Evolutionary conservation across 768 basidiomycete genomes (phyloP).

Genomic region (Mycena metata): DNA sequence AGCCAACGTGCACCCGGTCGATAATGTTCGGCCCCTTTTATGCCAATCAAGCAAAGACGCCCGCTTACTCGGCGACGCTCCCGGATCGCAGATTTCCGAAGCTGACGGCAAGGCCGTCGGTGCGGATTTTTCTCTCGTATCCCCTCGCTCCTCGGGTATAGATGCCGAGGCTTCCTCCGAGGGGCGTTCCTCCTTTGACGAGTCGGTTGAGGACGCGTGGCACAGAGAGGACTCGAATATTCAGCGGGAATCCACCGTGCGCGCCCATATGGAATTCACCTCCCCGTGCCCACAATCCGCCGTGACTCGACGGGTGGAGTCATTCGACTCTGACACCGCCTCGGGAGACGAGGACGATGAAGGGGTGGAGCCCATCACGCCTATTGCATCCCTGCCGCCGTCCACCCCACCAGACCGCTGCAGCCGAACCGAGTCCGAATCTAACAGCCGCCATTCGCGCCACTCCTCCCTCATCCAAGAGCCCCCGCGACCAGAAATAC

Average conservation of each 20-base stretch:
- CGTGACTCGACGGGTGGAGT: neutral
- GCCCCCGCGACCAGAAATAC: constrained; percentile 20
- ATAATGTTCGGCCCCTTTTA: constrained; percentile 2
- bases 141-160: neutral
- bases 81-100: neutral
- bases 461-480: neutral
- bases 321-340: neutral
- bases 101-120: neutral
- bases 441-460: neutral
- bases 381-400: neutral
- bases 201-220: constrained; percentile 4
- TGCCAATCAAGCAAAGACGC: constrained; percentile 16
- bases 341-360: constrained; percentile 3
- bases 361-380: constrained; percentile 13
- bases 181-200: no score
- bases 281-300: constrained; percentile 6
- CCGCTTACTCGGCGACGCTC: constrained; percentile 21
- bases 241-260: constrained; percentile 17
- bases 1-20: constrained; percentile 29
- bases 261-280: constrained; percentile 29
- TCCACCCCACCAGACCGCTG: neutral
- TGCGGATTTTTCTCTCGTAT: constrained; percentile 12
- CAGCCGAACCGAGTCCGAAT: neutral
- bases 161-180: no score
- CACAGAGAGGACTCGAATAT: constrained; percentile 16